Percentiles rank a stretch among this genome's conserved stretches.
These are phyloP conservation scores for Nigrospora oryzae DNA, from an alignment of 2,329 filamentous ascomycete genomes.

Conservation along the genomic window DNA sequence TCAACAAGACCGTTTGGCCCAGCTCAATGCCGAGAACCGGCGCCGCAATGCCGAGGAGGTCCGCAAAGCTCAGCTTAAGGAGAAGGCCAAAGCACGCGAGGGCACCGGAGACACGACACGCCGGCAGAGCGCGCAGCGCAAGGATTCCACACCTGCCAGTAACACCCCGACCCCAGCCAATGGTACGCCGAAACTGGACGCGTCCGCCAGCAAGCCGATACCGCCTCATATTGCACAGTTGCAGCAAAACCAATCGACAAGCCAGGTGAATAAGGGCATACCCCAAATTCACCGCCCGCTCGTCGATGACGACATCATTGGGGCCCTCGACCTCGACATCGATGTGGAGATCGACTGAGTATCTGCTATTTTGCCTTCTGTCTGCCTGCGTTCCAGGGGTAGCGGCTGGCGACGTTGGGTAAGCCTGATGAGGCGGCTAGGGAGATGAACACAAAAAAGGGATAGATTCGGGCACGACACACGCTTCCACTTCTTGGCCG, in stretches of 20 bases:
- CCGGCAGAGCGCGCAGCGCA: conserved; percentile 58
- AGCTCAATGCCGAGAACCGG: conserved; percentile 78
- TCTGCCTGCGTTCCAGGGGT: too few relatives aligned
- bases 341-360: conserved; percentile 70
- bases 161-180: conserved; percentile 43
- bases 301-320: conserved; percentile 90
- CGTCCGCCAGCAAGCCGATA: conserved; percentile 31
- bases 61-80: conserved; percentile 81
- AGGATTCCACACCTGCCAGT: conserved; percentile 37
- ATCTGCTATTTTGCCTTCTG: too few relatives aligned
- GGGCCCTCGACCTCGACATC: conserved; percentile 79
- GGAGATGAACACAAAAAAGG: too few relatives aligned
- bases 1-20: conserved; percentile 75
- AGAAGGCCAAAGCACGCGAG: conserved; percentile 59
- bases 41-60: conserved; percentile 80
- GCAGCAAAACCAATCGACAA: conserved; percentile 39
- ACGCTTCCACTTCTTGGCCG: too few relatives aligned
- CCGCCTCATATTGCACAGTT: conserved; percentile 46
- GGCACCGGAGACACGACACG: conserved; percentile 48
- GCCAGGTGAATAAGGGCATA: conserved; percentile 51
- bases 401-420: too few relatives aligned
- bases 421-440: too few relatives aligned
- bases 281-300: conserved; percentile 69
- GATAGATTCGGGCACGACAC: too few relatives aligned
- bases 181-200: conserved; percentile 37